Evolutionary conservation across 495 filamentous ascomycete genomes (phyloP), one percentile per base, ranked within the genome.

Genomic region (Eremomyces bilateralis): DNA sequence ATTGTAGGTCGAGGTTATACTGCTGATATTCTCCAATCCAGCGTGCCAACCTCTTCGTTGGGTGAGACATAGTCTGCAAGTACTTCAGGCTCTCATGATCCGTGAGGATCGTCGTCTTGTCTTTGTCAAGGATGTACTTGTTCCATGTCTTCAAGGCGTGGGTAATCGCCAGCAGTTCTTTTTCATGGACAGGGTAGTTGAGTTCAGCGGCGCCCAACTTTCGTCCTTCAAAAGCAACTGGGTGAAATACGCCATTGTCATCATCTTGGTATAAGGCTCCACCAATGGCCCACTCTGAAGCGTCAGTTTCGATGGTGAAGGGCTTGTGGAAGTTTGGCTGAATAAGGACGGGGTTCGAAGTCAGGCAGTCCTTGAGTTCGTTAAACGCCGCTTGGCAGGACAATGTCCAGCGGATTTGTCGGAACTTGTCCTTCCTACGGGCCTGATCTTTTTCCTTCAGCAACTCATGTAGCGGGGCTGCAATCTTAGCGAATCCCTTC

Each of bases 151-250:
- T 40, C 22, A 49, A 49, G 16, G 21, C 22, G n/a, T 19, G 25
- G 13, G 49, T 31, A 15, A 52, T 52, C 2, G 43, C 49, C 12
- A 52, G 33, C 4, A 52, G 22, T 28, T 52, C 49, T 24, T 40
- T 37, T 21, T 52, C 42, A 18, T 41, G 37, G 6, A 39, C 42
- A n/a, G 34, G 29, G 25, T 52, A 52, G 29, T 47, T 47, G 4
- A 25, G 22, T 34, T 51, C 42, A 5, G 49, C 18, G 10, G 15
- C 15, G 6, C 20, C 33, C 4, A 51, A 28, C 29, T 52, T 51
- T 29, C 33, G 3, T 10, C 41, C 45, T 15, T 37, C 40, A 21
- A 37, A 52, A 1, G 45, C 48, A 11, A 51, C 36, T 0, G 39
- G 48, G 19, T 47, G 34, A 33, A 20, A 36, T 13, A 20, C 29